These are phyloP conservation scores for Poronia punctata DNA, from an alignment of 495 filamentous ascomycete species.

Conservation along the genomic window DNA sequence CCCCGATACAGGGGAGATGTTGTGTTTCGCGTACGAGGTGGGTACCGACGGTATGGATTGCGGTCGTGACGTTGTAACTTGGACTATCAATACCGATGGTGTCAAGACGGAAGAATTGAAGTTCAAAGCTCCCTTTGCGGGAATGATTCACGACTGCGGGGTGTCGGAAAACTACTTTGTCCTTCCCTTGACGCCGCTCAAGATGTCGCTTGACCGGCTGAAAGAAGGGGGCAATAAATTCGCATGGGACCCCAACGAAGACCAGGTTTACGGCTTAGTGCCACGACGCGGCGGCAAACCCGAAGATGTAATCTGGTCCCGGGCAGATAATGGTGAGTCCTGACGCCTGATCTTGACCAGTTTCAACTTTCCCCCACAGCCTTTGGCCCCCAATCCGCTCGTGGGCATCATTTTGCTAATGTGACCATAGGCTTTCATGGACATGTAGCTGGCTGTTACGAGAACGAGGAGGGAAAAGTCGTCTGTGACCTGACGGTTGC, in stretches of 20 bases:
- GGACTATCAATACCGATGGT: slow-evolving; percentile 37
- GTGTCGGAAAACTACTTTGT: slow-evolving; percentile 47
- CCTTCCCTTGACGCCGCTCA: slow-evolving; percentile 45
- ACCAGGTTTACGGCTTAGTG: slow-evolving; percentile 44
- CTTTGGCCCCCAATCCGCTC: not conserved
- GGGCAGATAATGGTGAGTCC: slow-evolving; percentile 38
- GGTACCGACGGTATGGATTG: slow-evolving; percentile 39
- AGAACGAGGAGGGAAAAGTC: slow-evolving; percentile 41
- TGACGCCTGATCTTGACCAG: too few relatives aligned
- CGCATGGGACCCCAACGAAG: slow-evolving; percentile 47
- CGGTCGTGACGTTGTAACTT: slow-evolving; percentile 42
- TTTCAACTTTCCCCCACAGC: not conserved
- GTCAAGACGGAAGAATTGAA: slow-evolving; percentile 38
- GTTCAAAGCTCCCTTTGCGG: slow-evolving; percentile 45
- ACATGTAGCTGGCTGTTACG: slow-evolving; percentile 46
- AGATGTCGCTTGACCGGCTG: slow-evolving; percentile 43
- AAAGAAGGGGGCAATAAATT: slow-evolving; percentile 50
- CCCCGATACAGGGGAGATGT: slow-evolving; percentile 49
- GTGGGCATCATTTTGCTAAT: too few relatives aligned
- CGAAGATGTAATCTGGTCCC: slow-evolving; percentile 44
- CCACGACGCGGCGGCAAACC: slow-evolving; percentile 41
- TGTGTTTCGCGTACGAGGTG: slow-evolving; percentile 50
- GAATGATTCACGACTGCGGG: slow-evolving; percentile 53
- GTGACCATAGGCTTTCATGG: slow-evolving; percentile 45
- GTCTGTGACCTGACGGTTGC: slow-evolving; percentile 50